Evolutionary conservation across 352 stramenopile genomes (phyloP).

Genomic region (Phytophthora niederhauseri): DNA sequence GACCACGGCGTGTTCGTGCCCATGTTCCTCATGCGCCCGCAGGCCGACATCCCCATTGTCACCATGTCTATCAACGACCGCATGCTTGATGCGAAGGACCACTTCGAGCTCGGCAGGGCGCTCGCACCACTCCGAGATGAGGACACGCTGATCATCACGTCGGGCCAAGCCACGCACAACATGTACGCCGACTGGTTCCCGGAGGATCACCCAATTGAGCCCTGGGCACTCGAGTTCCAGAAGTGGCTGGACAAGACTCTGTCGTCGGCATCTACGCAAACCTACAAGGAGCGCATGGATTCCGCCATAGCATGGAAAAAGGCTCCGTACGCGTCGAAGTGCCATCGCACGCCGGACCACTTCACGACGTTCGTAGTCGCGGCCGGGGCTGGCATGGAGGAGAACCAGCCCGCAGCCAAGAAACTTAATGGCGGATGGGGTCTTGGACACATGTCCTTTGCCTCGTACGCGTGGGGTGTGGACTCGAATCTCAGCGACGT

Average conservation of each 20-base stretch:
- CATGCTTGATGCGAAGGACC: not conserved
- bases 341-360: constrained; percentile 47
- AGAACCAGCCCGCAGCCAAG: constrained; percentile 19
- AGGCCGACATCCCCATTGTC: constrained; percentile 9
- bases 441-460: constrained; percentile 38
- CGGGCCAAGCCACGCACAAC: constrained; percentile 48
- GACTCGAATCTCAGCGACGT: constrained; percentile 28
- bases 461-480: constrained; percentile 35
- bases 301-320: constrained; percentile 32
- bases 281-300: constrained; percentile 15
- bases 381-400: constrained; percentile 42
- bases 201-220: not conserved
- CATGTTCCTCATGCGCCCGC: constrained; percentile 3
- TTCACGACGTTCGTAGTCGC: constrained; percentile 45
- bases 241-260: constrained; percentile 34
- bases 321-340: constrained; percentile 31
- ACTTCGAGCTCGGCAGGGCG: constrained; percentile 1
- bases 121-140: constrained; percentile 46
- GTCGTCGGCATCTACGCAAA: constrained; percentile 13
- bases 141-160: constrained; percentile 71
- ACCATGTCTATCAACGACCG: constrained; percentile 8
- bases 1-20: constrained; percentile 5
- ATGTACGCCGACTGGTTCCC: constrained; percentile 16
- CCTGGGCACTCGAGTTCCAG: constrained; percentile 33
- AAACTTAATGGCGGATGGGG: constrained; percentile 32